Base-by-base conservation (phyloP, 768 basidiomycete genomes). In the Auricularia sp. region DNA sequence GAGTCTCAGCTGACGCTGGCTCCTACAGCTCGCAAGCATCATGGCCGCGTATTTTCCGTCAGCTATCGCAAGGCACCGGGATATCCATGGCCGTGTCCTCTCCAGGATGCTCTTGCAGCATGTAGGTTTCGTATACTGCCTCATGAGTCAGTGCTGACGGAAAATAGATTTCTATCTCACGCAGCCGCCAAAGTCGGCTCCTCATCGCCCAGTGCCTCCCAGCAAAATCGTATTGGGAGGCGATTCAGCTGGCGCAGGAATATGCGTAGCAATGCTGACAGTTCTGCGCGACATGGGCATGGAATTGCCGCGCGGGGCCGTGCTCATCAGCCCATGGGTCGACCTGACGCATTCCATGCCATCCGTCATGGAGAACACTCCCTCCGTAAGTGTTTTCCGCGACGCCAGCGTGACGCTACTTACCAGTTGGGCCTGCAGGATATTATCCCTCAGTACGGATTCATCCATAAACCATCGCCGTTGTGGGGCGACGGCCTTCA, bases 311-410 rank as follows among this genome's bases (percentile, higher is more conserved):
- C 92, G 94, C 2, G 97, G 94, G 6, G 94, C 86, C 1, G 80
- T 96, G n/a, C 77, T 98, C 47, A 88, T 98, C 68, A 94, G 92
- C 34, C 97, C 97, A 0, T 98, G 96, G 91, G 89, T 88, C 10
- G 90, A 93, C 74, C 76, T 98, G 18, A 95, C 92, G 0, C 97
- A 98, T 73, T 94, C 91, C 0, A 98, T 98, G 74, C 92, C 93
- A 0, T 93, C 90, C 69, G 82, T 95, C 56, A 83, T 92, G 70
- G 77, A 80, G 44, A 98, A 98, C 73, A 94, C 92, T 1, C 79
- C 83, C 2, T 92, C 93, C 62, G 94, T 91, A 69, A 68, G 81
- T 73, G 6, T 44, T 63, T 56, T 39, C 13, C 2, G 34, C 34
- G 45, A 0, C 56, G 2, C 21, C 45, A 3, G 5, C 39, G 39